Evolutionary conservation across 805 yeast species (phyloP).

Genomic region (Blastobotrys muscicola): DNA sequence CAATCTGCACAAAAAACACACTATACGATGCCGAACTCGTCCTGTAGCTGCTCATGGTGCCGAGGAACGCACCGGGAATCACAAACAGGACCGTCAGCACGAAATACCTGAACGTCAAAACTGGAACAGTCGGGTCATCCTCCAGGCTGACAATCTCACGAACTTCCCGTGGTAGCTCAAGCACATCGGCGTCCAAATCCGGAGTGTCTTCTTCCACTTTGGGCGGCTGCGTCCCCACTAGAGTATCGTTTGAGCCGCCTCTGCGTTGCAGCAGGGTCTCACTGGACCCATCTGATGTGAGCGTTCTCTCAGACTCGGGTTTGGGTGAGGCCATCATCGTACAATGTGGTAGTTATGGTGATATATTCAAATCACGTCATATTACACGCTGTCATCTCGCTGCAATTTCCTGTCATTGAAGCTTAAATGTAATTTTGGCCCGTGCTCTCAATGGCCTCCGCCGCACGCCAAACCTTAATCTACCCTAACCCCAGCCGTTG

Average conservation of each 20-base stretch:
- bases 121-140: constrained; percentile 7
- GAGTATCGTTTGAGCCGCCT: too few relatives aligned
- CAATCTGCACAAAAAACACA: constrained; percentile 8
- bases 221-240: not conserved
- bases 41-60: constrained; percentile 7
- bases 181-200: constrained; percentile 4
- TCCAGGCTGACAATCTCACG: constrained; percentile 10
- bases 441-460: too few relatives aligned
- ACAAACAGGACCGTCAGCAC: constrained; percentile 6
- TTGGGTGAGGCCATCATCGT: too few relatives aligned
- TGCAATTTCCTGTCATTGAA: too few relatives aligned
- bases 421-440: too few relatives aligned
- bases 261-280: not conserved
- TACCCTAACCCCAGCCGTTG: too few relatives aligned
- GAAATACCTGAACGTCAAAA: constrained; percentile 6
- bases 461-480: too few relatives aligned
- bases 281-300: too few relatives aligned
- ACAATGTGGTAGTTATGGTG: too few relatives aligned
- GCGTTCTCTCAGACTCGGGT: too few relatives aligned
- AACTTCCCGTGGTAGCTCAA: constrained; percentile 6
- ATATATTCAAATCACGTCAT: too few relatives aligned
- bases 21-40: constrained; percentile 9
- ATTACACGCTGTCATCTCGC: too few relatives aligned
- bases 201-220: constrained; percentile 4
- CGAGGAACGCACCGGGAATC: constrained; percentile 7